Evolutionary conservation across 768 basidiomycete species (phyloP).

Genomic region (Leccinum sublutescens): DNA sequence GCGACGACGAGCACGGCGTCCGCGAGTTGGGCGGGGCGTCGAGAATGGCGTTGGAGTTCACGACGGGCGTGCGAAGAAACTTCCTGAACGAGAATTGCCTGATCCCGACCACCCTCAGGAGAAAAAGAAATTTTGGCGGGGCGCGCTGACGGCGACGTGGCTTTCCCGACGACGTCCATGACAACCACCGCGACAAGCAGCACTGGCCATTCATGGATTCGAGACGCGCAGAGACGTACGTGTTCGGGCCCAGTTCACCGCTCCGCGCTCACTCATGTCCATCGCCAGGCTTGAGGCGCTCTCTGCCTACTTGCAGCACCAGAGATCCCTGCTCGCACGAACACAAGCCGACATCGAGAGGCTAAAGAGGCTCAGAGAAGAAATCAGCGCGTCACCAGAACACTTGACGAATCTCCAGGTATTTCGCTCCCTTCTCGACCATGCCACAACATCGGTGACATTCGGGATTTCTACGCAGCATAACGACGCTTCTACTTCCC

Average conservation of each 20-base stretch:
- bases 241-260: background rate
- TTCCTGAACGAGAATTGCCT: constrained; percentile 16
- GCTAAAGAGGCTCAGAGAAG: constrained; percentile 45
- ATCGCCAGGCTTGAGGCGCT: constrained; percentile 51
- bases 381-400: constrained; percentile 37
- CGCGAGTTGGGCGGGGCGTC: constrained; percentile 5
- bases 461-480: constrained; percentile 8
- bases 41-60: constrained; percentile 17
- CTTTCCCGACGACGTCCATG: constrained; percentile 25
- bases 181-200: constrained; percentile 30
- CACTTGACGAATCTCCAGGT: constrained; percentile 38
- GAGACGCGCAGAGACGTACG: constrained; percentile 37
- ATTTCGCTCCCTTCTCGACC: constrained; percentile 6
- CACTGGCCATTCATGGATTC: constrained; percentile 26
- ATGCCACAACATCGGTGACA: constrained; percentile 23
- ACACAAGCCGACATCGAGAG: constrained; percentile 63
- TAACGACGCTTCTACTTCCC: constrained; percentile 8
- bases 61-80: constrained; percentile 19
- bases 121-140: constrained; percentile 23
- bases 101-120: constrained; percentile 13
- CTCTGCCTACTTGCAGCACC: constrained; percentile 59
- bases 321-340: constrained; percentile 55
- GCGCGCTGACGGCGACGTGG: constrained; percentile 14
- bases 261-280: constrained; percentile 1
- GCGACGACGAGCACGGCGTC: constrained; percentile 27